A percentile compares a stretch with the other conserved stretches of the same genome.
Evolutionary conservation across 169 alveolate species (phyloP).

Genomic region (Babesia divergens): DNA sequence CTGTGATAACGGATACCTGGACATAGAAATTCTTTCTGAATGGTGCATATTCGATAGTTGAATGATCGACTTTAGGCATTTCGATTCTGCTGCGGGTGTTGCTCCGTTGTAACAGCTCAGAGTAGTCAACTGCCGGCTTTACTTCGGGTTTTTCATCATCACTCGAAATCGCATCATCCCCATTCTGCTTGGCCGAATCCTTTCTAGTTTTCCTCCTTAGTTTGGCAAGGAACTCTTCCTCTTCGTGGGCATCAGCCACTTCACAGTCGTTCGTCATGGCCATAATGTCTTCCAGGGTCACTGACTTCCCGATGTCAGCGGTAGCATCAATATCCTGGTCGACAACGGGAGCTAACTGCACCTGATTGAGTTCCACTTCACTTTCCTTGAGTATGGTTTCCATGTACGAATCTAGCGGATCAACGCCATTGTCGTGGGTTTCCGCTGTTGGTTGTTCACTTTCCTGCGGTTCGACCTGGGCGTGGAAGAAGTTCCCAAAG

Average conservation of each 20-base stretch:
- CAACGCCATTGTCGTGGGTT: slow-evolving; percentile 19
- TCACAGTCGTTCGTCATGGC: slow-evolving; percentile 32
- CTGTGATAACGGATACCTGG: slow-evolving; percentile 82
- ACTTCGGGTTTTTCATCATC: slow-evolving; percentile 50
- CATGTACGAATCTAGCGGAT: slow-evolving; percentile 53
- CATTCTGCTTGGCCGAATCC: slow-evolving; percentile 1
- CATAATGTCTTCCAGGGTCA: slow-evolving; percentile 51
- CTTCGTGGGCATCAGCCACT: slow-evolving; percentile 5
- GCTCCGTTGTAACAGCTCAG: slow-evolving; percentile 53
- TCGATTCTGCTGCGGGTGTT: slow-evolving; percentile 71
- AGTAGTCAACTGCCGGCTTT: slow-evolving; percentile 11
- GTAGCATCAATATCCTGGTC: not conserved
- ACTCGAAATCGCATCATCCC: slow-evolving; percentile 42
- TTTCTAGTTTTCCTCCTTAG: slow-evolving; percentile 15
- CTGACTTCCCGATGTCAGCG: slow-evolving; percentile 24
- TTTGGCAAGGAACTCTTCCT: slow-evolving; percentile 33
- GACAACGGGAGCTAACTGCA: slow-evolving; percentile 18
- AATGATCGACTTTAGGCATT: slow-evolving; percentile 84
- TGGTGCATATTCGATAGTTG: slow-evolving; percentile 78
- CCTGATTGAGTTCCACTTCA: slow-evolving; percentile 10
- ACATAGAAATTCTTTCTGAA: slow-evolving; percentile 84
- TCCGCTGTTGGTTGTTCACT: not conserved
- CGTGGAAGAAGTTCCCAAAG: slow-evolving; percentile 30
- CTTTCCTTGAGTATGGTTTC: slow-evolving; percentile 13
- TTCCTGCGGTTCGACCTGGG: slow-evolving; percentile 3